phyloP scores from a whole-genome alignment of 352 stramenopile genomes.

The Lagenidium sp. region DNA sequence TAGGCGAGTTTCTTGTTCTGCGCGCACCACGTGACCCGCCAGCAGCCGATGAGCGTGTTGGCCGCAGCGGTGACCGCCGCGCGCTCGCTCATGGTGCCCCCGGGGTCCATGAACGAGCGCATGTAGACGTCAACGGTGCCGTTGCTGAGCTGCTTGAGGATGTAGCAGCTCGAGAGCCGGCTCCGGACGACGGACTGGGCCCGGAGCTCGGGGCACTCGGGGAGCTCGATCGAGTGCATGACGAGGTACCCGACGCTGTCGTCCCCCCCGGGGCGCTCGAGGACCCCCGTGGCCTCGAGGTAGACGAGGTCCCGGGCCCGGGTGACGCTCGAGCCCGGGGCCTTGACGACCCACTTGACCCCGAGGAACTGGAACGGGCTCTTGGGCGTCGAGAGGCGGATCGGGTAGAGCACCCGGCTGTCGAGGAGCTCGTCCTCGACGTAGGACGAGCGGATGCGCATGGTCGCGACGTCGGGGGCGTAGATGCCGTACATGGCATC shows the following conservation, averaged over 20 bases:
- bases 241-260: constrained; percentile 24
- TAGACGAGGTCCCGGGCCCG: constrained; percentile 31
- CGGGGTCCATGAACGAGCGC: constrained; percentile 26
- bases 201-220: constrained; percentile 16
- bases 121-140: constrained; percentile 37
- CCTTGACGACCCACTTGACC: constrained; percentile 17
- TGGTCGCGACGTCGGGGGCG: constrained; percentile 14
- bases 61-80: constrained; percentile 11
- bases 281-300: constrained; percentile 34
- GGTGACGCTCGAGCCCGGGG: constrained; percentile 8
- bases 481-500: constrained; percentile 55
- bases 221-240: constrained; percentile 23
- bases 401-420: constrained; percentile 25
- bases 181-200: constrained; percentile 27
- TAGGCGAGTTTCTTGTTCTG: constrained; percentile 29
- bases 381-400: constrained; percentile 21
- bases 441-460: constrained; percentile 25
- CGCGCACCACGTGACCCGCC: constrained; percentile 5
- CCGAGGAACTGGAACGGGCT: constrained; percentile 10
- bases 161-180: constrained; percentile 31
- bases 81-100: constrained; percentile 6
- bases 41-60: constrained; percentile 11
- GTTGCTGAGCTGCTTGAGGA: constrained; percentile 24
- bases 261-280: neutral
- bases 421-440: constrained; percentile 13